These are phyloP conservation scores for Suhomyces wounanorum DNA, from an alignment of 1,139 yeast genomes.

Conservation along the genomic window DNA sequence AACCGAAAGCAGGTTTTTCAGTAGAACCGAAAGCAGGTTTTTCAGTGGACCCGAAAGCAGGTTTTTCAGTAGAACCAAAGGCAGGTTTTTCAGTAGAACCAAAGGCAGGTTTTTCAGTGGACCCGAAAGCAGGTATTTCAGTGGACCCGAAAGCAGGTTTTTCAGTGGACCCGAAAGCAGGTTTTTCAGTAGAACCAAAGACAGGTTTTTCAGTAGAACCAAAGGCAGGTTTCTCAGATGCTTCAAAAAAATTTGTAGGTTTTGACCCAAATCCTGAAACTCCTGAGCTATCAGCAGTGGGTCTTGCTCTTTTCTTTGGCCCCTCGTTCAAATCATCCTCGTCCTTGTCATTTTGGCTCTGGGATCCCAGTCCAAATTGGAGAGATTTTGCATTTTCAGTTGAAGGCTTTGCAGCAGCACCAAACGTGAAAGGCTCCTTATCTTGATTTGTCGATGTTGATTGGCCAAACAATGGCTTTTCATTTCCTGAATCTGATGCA, in stretches of 20 bases:
- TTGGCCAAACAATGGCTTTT: not conserved
- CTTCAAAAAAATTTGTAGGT: not conserved
- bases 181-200: not conserved
- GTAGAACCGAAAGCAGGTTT: not conserved
- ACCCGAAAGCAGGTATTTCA: not conserved
- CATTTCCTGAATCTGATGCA: not conserved
- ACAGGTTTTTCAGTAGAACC: not conserved
- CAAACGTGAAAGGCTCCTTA: not conserved
- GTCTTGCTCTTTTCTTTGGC: slow-evolving; percentile 1
- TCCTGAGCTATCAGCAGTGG: slow-evolving; percentile 1
- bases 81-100: slow-evolving; percentile 1
- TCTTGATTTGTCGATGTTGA: not conserved
- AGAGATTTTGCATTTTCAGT: not conserved
- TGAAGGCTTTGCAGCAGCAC: not conserved
- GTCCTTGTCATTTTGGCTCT: not conserved
- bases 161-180: not conserved
- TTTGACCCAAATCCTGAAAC: not conserved
- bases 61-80: slow-evolving; percentile 2
- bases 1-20: slow-evolving; percentile 1
- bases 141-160: not conserved
- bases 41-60: not conserved
- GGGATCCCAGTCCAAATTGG: not conserved
- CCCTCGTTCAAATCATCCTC: slow-evolving; percentile 1
- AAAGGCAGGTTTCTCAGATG: not conserved
- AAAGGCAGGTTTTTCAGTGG: slow-evolving; percentile 5